Evolutionary conservation across 2,329 filamentous ascomycete species (phyloP).

Genomic region (Pseudogymnoascus sp.): DNA sequence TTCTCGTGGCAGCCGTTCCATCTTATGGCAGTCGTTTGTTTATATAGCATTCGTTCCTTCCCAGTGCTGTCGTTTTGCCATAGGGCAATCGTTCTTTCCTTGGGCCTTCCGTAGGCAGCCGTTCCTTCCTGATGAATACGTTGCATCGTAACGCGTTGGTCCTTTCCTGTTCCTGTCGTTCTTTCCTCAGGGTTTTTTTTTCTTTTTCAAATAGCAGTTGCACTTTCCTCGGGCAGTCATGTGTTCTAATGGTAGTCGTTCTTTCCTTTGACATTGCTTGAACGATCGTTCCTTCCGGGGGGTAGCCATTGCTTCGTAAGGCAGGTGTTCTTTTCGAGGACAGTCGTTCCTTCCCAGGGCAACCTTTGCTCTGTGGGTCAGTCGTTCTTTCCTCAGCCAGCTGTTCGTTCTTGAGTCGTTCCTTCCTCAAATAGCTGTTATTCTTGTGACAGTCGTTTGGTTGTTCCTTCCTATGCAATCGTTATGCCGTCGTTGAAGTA

Average conservation of each 20-base stretch:
- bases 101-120: not conserved
- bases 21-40: not conserved
- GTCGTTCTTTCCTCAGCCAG: not conserved
- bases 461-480: not conserved
- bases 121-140: not conserved
- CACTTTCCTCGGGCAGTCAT: not conserved
- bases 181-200: no score
- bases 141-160: not conserved
- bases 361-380: not conserved
- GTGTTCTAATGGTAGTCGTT: not conserved
- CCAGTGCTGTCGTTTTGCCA: not conserved
- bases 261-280: not conserved
- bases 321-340: not conserved
- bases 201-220: no score
- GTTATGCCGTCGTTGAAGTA: not conserved
- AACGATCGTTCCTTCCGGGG: not conserved
- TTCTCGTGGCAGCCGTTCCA: not conserved
- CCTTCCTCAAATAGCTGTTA: not conserved
- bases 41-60: not conserved
- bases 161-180: not conserved
- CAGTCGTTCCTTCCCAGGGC: not conserved
- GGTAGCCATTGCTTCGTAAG: not conserved
- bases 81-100: not conserved
- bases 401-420: not conserved
- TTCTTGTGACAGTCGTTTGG: not conserved